phyloP scores from a whole-genome alignment of 345 rosid species.

The Brassica carinata region DNA sequence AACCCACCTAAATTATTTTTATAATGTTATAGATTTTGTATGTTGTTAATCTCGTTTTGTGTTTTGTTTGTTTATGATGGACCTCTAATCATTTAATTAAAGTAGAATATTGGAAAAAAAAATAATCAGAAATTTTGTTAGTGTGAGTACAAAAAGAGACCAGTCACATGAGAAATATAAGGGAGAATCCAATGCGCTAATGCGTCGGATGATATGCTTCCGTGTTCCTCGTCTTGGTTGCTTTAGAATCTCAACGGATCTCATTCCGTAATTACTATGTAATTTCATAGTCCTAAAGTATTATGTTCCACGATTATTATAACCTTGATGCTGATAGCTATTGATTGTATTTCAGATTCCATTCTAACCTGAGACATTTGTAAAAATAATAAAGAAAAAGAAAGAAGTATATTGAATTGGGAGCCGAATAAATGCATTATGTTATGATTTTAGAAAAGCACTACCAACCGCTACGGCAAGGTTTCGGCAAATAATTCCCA shows the following conservation, averaged over 20 bases:
- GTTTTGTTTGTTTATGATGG: too few species aligned
- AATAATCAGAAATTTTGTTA: slow-evolving; percentile 1
- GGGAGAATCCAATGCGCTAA: slow-evolving; percentile 41
- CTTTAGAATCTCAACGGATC: slow-evolving; percentile 39
- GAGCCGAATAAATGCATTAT: slow-evolving; percentile 23
- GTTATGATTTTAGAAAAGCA: not conserved
- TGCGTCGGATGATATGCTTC: slow-evolving; percentile 32
- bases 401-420: not conserved
- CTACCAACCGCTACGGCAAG: slow-evolving; percentile 26
- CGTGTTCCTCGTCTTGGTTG: slow-evolving; percentile 32
- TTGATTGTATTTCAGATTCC: not conserved
- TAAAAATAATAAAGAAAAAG: too few species aligned
- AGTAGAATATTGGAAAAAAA: not conserved
- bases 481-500: slow-evolving; percentile 17
- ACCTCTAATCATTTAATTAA: not conserved
- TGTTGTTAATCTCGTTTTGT: slow-evolving; percentile 15
- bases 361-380: too few species aligned
- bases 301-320: not conserved
- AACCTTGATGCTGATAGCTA: slow-evolving; percentile 7
- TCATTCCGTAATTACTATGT: slow-evolving; percentile 13
- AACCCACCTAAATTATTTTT: not conserved
- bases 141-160: slow-evolving; percentile 28
- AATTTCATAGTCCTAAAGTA: slow-evolving; percentile 9
- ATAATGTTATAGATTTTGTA: not conserved
- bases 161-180: slow-evolving; percentile 37